Conservation (phyloP, 1,284 basidiomycete species). For the Puccinia horiana region DNA sequence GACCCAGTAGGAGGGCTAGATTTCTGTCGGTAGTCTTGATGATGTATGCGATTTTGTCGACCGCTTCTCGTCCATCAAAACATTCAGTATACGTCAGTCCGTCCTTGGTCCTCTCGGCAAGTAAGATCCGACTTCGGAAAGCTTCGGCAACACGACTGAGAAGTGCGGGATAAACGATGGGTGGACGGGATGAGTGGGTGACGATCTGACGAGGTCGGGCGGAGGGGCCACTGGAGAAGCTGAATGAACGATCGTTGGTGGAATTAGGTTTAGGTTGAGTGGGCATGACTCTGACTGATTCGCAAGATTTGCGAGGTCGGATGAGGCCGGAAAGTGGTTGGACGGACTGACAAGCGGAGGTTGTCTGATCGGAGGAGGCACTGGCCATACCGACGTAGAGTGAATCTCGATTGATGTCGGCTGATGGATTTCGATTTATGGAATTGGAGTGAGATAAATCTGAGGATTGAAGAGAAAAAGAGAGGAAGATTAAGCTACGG, state of each 20-base stretch:
- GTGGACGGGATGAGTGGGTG: constrained; percentile 59
- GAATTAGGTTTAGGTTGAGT: constrained; percentile 31
- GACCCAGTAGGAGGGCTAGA: constrained; percentile 85
- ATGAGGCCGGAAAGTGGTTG: neutral
- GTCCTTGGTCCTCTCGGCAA: constrained; percentile 83
- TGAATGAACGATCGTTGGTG: constrained; percentile 38
- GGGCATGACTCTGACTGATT: constrained; percentile 46
- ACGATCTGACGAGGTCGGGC: constrained; percentile 57
- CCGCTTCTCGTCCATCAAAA: constrained; percentile 94
- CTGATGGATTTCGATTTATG: neutral
- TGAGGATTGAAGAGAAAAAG: neutral
- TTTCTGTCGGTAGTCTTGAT: constrained; percentile 98
- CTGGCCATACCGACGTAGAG: neutral
- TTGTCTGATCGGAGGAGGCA: neutral
- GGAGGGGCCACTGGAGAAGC: constrained; percentile 33
- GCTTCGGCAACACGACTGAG: constrained; percentile 91
- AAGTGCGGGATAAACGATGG: constrained; percentile 87
- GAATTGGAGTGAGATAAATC: constrained; percentile 6
- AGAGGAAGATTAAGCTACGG: neutral
- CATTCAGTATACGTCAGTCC: constrained; percentile 93
- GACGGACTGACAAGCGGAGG: neutral
- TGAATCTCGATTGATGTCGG: constrained; percentile 10
- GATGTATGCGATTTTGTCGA: constrained; percentile 93
- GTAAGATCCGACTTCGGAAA: constrained; percentile 77
- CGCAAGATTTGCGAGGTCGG: constrained; percentile 42